A percentile compares a stretch with the other conserved stretches of the same genome.
Conservation (phyloP, 1,139 yeast species). For the Saccharomyces pastorianus region DNA sequence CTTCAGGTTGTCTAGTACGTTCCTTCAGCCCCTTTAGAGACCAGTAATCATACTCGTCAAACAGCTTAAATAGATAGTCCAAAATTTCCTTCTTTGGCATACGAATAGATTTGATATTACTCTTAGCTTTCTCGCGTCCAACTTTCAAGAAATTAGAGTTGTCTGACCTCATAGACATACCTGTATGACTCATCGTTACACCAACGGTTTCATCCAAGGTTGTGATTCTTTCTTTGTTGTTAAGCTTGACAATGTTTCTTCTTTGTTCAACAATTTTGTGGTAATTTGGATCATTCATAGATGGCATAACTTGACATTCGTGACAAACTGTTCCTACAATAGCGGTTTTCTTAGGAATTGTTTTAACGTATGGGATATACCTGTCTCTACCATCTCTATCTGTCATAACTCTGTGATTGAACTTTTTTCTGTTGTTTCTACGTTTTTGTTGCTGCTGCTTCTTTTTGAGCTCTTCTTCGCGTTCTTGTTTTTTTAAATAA, state of each 20-base stretch:
- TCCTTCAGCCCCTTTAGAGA: conserved; percentile 89
- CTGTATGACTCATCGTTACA: conserved; percentile 75
- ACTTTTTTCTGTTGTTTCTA: conserved; percentile 28
- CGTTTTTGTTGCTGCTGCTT: conserved; percentile 31
- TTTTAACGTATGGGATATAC: conserved; percentile 63
- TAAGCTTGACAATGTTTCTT: conserved; percentile 38
- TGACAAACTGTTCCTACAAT: conserved; percentile 83
- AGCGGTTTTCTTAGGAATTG: conserved; percentile 79
- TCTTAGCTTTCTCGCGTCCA: conserved; percentile 35
- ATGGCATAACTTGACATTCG: conserved; percentile 84
- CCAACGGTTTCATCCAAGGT: conserved; percentile 80
- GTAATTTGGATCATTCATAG: conserved; percentile 64
- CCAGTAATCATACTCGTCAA: conserved; percentile 96
- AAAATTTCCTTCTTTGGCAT: conserved; percentile 89
- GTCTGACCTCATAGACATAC: conserved; percentile 66
- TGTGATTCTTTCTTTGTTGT: conserved; percentile 64
- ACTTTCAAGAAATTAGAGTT: conserved; percentile 57
- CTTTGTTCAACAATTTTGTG: conserved; percentile 49
- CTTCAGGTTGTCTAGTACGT: conserved; percentile 92
- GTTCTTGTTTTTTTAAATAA: conserved; percentile 33
- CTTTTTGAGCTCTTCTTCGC: conserved; percentile 34
- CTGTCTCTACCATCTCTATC: conserved; percentile 40
- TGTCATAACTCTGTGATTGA: conserved; percentile 33
- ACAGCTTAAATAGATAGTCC: conserved; percentile 78
- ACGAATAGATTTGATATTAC: conserved; percentile 71